Percentiles rank a stretch among this genome's conserved stretches.
Conservation (phyloP, 2,329 filamentous ascomycete species). For the Aspergillus ochraceoroseus region DNA sequence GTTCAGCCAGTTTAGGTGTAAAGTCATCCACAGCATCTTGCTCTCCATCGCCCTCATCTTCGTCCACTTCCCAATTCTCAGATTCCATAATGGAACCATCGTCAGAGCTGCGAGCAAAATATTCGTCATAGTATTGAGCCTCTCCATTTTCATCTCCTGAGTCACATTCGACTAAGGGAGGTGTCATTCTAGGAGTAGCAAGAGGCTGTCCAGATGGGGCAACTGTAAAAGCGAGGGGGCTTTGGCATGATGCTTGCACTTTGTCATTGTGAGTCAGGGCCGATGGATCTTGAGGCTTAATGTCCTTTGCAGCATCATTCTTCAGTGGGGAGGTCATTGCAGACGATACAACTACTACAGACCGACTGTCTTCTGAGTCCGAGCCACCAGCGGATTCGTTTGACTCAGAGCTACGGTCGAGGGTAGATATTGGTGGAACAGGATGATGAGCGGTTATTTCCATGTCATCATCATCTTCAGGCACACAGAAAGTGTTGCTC, state of each 20-base stretch:
- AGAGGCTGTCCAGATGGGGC: constrained; percentile 19
- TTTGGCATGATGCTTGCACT: constrained; percentile 10
- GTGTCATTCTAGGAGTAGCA: constrained; percentile 25
- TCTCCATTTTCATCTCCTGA: constrained; percentile 1
- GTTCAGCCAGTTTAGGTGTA: constrained; percentile 5
- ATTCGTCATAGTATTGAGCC: constrained; percentile 6
- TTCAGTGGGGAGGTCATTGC: constrained; percentile 24
- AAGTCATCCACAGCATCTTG: constrained; percentile 10
- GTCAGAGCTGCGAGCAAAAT: constrained; percentile 10
- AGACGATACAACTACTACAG: constrained; percentile 22
- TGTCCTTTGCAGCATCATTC: constrained; percentile 8
- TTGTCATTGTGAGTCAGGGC: not conserved
- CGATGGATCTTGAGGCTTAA: not conserved
- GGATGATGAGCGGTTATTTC: constrained; percentile 8
- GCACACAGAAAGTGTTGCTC: constrained; percentile 41
- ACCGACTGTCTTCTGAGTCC: constrained; percentile 20
- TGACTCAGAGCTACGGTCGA: constrained; percentile 11
- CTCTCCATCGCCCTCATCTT: not conserved
- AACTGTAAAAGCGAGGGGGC: constrained; percentile 17
- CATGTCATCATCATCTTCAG: constrained; percentile 36
- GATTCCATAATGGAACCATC: constrained; percentile 3
- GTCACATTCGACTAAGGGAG: constrained; percentile 11
- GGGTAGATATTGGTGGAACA: constrained; percentile 2
- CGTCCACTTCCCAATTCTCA: constrained; percentile 3
- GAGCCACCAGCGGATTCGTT: constrained; percentile 15